Evolutionary conservation across 768 basidiomycete species (phyloP).

Genomic region (Udeniomyces megalosporus): DNA sequence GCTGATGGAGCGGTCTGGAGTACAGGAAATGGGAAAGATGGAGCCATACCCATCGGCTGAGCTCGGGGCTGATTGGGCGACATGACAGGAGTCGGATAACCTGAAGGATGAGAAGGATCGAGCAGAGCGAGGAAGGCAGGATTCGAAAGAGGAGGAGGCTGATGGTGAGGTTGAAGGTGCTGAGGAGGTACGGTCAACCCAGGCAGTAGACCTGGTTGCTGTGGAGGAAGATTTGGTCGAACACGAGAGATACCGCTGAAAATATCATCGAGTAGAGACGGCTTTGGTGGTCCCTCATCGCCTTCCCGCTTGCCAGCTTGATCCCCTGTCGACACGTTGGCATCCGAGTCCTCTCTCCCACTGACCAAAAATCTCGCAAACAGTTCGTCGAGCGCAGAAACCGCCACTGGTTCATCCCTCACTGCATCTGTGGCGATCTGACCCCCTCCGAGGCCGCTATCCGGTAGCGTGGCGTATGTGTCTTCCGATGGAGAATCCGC

Average conservation of each 20-base stretch:
- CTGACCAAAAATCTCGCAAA: constrained; percentile 4
- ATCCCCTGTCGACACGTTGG: background rate
- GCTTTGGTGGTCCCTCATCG: background rate
- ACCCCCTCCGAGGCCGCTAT: background rate
- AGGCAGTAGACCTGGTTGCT: background rate
- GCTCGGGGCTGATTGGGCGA: background rate
- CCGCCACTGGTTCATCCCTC: background rate
- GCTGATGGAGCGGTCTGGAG: background rate
- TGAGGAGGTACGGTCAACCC: background rate
- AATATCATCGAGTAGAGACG: background rate
- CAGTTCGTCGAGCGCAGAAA: constrained; percentile 10
- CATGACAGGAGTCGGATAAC: background rate
- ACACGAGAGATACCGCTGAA: background rate
- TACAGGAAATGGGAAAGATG: background rate
- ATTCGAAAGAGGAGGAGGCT: background rate
- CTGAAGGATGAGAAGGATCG: background rate
- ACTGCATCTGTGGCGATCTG: too few relatives aligned
- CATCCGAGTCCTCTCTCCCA: background rate
- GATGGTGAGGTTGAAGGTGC: background rate
- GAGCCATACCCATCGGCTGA: too few relatives aligned
- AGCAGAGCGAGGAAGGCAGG: background rate
- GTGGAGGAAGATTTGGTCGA: background rate
- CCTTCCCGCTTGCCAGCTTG: background rate
- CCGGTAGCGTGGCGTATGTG: background rate
- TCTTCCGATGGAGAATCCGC: too few relatives aligned